Base-by-base conservation (phyloP, 1,284 basidiomycete species). In the Psilocybe mexicana region DNA sequence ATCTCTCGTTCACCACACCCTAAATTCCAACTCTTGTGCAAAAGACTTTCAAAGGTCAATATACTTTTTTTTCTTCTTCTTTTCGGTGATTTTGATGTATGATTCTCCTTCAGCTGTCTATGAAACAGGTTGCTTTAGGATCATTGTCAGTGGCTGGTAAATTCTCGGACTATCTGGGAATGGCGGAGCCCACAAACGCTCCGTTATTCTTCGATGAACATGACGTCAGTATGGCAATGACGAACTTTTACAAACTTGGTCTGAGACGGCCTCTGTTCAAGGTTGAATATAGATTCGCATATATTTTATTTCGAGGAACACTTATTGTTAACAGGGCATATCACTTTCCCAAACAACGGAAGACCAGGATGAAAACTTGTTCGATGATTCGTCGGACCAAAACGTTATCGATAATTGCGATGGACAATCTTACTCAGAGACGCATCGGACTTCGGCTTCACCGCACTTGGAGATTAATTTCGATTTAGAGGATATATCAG, bases 201-300 rank as follows among this genome's bases (percentile, higher is more conserved):
- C 44, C 28, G 4, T 30, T 14, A 10, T 28, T 38, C 33, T 11
- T 35, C 18, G 6, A 47, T 36, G 72, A 76, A 10, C 70, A 77
- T 63, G 72, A 74, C 46, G 69, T 71, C 18, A 66, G 88, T 44
- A 74, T 70, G 60, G 69, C 76, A 43, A 72, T 88, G 73, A 79
- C 83, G 60, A 70, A 69, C 43, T 65, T 85, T 10, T 83, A 81
- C 64, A 77, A 76, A 57, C 59, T 63, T 40, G 72, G 76, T 2
- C 67, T 81, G 59, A 77, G 74, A 44, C 76, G 75, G 5, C 71
- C 73, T 6, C 76, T 69, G 40, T 84, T 85, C 69, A 85, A 83
- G 78, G 86, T 84, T 60, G 57, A 18, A 42, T 18, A 26, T 6
- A 8, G 6, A 12, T 24, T 2, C 33, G 23, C 4, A 26, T 26